A percentile compares a stretch with the other conserved stretches of the same genome.
These are phyloP conservation scores for Neonectria sp. DNA, from an alignment of 2,329 filamentous ascomycete genomes.

Conservation along the genomic window DNA sequence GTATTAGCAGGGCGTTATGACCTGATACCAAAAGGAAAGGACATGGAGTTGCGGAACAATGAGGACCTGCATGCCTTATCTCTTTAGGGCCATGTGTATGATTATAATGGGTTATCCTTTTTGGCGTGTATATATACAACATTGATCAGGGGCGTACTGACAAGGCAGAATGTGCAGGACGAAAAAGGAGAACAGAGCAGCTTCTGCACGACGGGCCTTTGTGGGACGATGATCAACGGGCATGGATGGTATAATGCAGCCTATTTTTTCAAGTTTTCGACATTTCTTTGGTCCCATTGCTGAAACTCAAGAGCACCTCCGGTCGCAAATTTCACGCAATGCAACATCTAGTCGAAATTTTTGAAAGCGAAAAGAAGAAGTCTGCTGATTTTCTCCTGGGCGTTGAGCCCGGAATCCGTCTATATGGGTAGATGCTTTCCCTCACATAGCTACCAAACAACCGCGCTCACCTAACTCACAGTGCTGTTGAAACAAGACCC, in stretches of 20 bases:
- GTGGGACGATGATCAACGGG: conserved; percentile 13
- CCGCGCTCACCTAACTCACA: conserved; percentile 20
- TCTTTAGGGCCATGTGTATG: conserved; percentile 24
- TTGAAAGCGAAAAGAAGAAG: conserved; percentile 8
- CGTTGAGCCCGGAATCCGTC: conserved; percentile 51
- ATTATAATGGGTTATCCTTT: conserved; percentile 30
- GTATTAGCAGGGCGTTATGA: conserved; percentile 41
- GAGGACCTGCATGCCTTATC: conserved; percentile 9
- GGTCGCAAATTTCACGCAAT: not conserved
- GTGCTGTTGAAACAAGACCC: conserved; percentile 42
- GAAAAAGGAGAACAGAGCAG: not conserved
- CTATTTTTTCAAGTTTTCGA: conserved; percentile 1
- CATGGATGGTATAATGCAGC: conserved; percentile 9
- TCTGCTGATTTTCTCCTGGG: conserved; percentile 40
- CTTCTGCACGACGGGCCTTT: not conserved
- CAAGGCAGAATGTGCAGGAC: conserved; percentile 21
- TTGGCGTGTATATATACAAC: conserved; percentile 31
- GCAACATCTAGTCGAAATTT: not conserved
- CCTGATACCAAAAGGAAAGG: conserved; percentile 39
- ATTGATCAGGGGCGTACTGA: conserved; percentile 22
- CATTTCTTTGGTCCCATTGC: not conserved
- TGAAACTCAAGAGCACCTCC: not conserved
- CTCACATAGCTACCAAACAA: conserved; percentile 18
- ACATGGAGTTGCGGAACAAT: conserved; percentile 40
- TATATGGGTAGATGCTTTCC: conserved; percentile 32